Evolutionary conservation across 768 basidiomycete species (phyloP).

Genomic region (Ramaria sp.): DNA sequence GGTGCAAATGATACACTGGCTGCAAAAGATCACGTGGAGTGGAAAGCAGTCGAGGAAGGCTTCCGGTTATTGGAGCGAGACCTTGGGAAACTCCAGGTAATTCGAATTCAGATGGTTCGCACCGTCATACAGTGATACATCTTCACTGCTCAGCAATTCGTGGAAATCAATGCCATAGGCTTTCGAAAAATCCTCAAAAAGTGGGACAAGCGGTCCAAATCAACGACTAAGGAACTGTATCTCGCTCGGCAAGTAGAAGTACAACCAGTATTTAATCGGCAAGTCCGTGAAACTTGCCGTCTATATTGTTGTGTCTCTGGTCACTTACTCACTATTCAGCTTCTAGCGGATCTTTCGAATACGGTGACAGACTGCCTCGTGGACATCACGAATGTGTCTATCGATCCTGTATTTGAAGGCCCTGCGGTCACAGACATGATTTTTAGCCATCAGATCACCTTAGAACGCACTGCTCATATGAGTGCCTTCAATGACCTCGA

Average conservation of each 20-base stretch:
- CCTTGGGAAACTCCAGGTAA: slow-evolving; percentile 87
- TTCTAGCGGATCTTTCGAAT: slow-evolving; percentile 92
- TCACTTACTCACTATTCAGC: slow-evolving; percentile 30
- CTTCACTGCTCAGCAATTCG: slow-evolving; percentile 59
- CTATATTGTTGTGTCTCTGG: neutral
- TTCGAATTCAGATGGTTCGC: slow-evolving; percentile 23
- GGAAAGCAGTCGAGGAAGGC: slow-evolving; percentile 94
- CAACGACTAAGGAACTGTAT: slow-evolving; percentile 93
- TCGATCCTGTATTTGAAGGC: slow-evolving; percentile 38
- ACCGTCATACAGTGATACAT: slow-evolving; percentile 9
- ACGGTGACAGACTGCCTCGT: slow-evolving; percentile 78
- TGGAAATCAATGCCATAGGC: slow-evolving; percentile 94
- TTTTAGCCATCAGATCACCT: slow-evolving; percentile 58
- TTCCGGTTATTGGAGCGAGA: slow-evolving; percentile 91
- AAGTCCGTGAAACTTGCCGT: slow-evolving; percentile 35
- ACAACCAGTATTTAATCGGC: slow-evolving; percentile 96
- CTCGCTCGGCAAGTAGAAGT: slow-evolving; percentile 94
- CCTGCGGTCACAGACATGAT: slow-evolving; percentile 60
- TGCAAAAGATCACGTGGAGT: slow-evolving; percentile 57
- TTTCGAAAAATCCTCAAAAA: slow-evolving; percentile 98
- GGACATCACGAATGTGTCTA: slow-evolving; percentile 66
- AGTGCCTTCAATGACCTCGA: slow-evolving; percentile 85
- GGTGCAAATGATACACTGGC: slow-evolving; percentile 47
- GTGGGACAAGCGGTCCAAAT: slow-evolving; percentile 94
- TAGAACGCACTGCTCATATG: slow-evolving; percentile 48